Evolutionary conservation across 768 basidiomycete genomes (phyloP).

Genomic region (Tephrocybe sp.): DNA sequence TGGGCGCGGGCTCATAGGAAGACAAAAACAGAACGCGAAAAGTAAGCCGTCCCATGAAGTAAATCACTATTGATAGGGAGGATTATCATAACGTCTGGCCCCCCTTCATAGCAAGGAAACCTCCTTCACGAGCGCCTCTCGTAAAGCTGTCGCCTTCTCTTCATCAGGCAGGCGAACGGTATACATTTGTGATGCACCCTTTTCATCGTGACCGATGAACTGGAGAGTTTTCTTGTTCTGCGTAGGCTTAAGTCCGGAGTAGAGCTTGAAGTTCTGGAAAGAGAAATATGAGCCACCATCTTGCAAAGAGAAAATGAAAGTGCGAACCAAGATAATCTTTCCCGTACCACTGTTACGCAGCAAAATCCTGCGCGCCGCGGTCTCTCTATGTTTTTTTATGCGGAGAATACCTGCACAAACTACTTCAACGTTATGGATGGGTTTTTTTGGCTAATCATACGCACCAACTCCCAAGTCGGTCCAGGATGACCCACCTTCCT

Average conservation of each 20-base stretch:
- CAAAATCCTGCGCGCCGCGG: constrained; percentile 54
- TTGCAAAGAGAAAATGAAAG: background rate
- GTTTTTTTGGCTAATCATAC: constrained; percentile 19
- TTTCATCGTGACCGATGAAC: constrained; percentile 67
- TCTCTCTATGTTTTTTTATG: constrained; percentile 72
- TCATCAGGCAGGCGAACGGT: constrained; percentile 60
- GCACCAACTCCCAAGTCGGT: constrained; percentile 64
- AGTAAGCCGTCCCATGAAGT: background rate
- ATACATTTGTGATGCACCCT: constrained; percentile 54
- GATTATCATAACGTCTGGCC: background rate
- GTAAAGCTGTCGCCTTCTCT: constrained; percentile 53
- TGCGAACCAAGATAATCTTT: constrained; percentile 68
- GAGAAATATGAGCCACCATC: constrained; percentile 4
- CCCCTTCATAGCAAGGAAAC: constrained; percentile 44
- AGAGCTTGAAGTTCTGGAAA: constrained; percentile 69
- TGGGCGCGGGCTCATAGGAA: background rate
- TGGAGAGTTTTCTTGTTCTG: constrained; percentile 51
- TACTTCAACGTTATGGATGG: background rate
- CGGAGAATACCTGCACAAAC: constrained; percentile 55
- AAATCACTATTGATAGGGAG: background rate
- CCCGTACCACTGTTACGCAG: constrained; percentile 74
- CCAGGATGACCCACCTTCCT: constrained; percentile 46
- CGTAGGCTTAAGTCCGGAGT: constrained; percentile 53
- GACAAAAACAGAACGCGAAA: constrained; percentile 1
- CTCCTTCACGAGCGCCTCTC: constrained; percentile 60